A percentile compares a stretch with the other conserved stretches of the same genome.
phyloP scores from a whole-genome alignment of 176 grass and related monocot genomes.

The Areca catechu region DNA sequence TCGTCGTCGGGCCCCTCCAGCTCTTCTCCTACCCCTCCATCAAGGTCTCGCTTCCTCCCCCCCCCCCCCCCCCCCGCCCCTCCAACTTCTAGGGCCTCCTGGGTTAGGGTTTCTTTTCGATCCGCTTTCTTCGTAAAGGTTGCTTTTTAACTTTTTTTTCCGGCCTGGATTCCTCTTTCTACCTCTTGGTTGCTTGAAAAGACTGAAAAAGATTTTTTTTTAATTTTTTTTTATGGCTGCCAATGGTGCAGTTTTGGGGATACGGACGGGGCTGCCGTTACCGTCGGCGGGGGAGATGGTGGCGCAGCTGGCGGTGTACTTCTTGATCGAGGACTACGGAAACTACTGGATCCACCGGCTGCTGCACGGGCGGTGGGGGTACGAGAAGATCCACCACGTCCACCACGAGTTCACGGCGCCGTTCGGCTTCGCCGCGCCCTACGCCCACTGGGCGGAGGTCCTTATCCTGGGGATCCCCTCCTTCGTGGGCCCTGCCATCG shows the following conservation, averaged over 20 bases:
- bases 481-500: constrained; percentile 54
- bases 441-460: constrained; percentile 85
- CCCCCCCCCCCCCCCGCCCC: not conserved
- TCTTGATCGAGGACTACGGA: constrained; percentile 79
- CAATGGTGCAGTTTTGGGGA: constrained; percentile 50
- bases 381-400: constrained; percentile 65
- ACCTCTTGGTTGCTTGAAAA: too few species aligned
- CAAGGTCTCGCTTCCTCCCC: constrained; percentile 36
- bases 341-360: constrained; percentile 88
- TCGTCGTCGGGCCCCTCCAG: constrained; percentile 67
- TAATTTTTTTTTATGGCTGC: too few species aligned
- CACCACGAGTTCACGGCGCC: constrained; percentile 89
- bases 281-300: constrained; percentile 66
- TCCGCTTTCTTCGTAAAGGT: too few species aligned
- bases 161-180: too few species aligned
- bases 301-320: constrained; percentile 61
- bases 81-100: not conserved
- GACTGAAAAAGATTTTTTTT: too few species aligned
- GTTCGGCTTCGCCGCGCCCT: constrained; percentile 71
- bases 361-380: constrained; percentile 71
- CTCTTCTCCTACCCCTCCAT: constrained; percentile 62
- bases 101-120: constrained; percentile 3
- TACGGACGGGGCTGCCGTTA: constrained; percentile 49
- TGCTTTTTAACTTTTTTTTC: too few species aligned
- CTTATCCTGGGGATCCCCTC: constrained; percentile 69